phyloP scores from a whole-genome alignment of 495 filamentous ascomycete genomes.

The Monascus purpureus region DNA sequence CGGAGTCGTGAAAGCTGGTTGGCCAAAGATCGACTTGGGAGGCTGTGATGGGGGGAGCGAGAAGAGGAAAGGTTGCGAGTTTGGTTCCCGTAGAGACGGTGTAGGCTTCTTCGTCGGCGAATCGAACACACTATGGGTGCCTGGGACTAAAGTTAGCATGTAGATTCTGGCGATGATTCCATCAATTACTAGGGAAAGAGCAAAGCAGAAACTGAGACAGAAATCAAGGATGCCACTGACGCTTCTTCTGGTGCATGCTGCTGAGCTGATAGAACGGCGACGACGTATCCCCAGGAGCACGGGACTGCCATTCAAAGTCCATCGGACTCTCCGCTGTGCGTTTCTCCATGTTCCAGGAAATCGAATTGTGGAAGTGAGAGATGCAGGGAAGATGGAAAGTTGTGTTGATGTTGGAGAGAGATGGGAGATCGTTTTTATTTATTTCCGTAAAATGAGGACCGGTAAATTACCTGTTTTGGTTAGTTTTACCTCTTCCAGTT shows the following conservation, averaged over 20 bases:
- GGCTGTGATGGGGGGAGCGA: conserved; percentile 20
- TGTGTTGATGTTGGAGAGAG: too few relatives aligned
- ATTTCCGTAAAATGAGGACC: too few relatives aligned
- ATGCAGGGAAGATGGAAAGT: too few relatives aligned
- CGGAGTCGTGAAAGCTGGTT: conserved; percentile 65
- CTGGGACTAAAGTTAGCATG: conserved; percentile 17
- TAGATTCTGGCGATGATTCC: background rate
- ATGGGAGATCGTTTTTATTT: too few relatives aligned
- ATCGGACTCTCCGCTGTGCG: conserved; percentile 47
- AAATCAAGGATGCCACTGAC: conserved; percentile 20
- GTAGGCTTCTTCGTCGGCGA: conserved; percentile 35
- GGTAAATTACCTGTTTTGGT: too few relatives aligned
- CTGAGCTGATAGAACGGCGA: conserved; percentile 45
- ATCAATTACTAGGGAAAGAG: background rate
- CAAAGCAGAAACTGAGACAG: background rate
- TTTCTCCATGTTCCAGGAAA: conserved; percentile 19
- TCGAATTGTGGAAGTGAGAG: too few relatives aligned
- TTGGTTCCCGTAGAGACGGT: conserved; percentile 33
- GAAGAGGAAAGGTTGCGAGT: conserved; percentile 33
- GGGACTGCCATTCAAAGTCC: conserved; percentile 53
- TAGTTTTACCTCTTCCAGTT: too few relatives aligned
- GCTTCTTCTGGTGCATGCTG: conserved; percentile 33
- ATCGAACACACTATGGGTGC: conserved; percentile 34
- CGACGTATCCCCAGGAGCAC: conserved; percentile 39
- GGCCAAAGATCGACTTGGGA: conserved; percentile 39